phyloP scores from a whole-genome alignment of 2,329 filamentous ascomycete genomes.

The Daldinia sp. region DNA sequence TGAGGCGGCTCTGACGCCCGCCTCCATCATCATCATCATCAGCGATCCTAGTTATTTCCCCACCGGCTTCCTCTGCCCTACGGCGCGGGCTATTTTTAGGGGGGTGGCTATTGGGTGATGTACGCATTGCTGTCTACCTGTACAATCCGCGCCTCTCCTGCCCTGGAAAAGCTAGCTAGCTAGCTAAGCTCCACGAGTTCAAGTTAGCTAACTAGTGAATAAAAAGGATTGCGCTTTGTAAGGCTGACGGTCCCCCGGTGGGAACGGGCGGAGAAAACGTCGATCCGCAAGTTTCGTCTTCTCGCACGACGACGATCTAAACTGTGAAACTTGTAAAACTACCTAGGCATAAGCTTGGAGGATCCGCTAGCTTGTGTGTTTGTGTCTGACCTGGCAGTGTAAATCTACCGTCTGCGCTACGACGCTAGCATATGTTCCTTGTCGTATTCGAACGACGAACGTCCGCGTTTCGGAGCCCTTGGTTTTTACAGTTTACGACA shows the following conservation, averaged over 20 bases:
- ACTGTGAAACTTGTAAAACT: slow-evolving; percentile 21
- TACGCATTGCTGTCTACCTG: background rate
- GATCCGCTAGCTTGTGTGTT: slow-evolving; percentile 27
- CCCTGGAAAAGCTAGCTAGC: background rate
- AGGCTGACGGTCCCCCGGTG: background rate
- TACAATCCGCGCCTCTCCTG: background rate
- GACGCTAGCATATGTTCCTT: slow-evolving; percentile 19
- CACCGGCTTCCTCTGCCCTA: slow-evolving; percentile 23
- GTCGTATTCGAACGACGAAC: slow-evolving; percentile 14
- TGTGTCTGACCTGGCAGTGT: background rate
- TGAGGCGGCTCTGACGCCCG: slow-evolving; percentile 1
- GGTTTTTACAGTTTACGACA: slow-evolving; percentile 2
- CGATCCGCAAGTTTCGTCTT: slow-evolving; percentile 7
- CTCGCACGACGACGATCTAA: slow-evolving; percentile 13
- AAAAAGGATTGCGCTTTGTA: background rate
- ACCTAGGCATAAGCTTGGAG: slow-evolving; percentile 23
- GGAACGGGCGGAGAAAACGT: background rate
- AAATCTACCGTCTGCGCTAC: slow-evolving; percentile 10
- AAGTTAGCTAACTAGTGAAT: background rate
- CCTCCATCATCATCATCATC: background rate
- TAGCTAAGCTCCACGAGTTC: background rate
- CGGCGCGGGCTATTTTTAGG: slow-evolving; percentile 33
- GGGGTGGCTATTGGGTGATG: background rate
- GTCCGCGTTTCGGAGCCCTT: slow-evolving; percentile 11
- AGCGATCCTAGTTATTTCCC: background rate